phyloP scores from a whole-genome alignment of 495 filamentous ascomycete species.

The Venustampulla echinocandica region DNA sequence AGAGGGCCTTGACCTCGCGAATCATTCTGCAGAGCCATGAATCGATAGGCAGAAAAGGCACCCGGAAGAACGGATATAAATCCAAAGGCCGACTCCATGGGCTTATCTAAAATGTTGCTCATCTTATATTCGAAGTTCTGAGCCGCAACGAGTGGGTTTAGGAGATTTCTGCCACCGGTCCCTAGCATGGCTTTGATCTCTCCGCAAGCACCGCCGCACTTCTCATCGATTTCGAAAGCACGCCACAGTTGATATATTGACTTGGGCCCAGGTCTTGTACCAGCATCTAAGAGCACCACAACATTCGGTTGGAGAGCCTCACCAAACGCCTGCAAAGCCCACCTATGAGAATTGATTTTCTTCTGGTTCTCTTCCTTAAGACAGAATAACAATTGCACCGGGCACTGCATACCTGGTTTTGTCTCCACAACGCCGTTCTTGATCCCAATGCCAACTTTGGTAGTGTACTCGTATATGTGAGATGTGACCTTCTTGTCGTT shows the following conservation, averaged over 20 bases:
- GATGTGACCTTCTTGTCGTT: slow-evolving; percentile 31
- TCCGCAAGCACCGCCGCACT: slow-evolving; percentile 33
- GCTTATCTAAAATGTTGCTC: slow-evolving; percentile 34
- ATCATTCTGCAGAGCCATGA: slow-evolving; percentile 25
- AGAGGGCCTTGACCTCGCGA: slow-evolving; percentile 28
- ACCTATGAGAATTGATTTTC: slow-evolving; percentile 37
- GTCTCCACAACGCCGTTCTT: slow-evolving; percentile 23
- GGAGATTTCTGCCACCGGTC: slow-evolving; percentile 28
- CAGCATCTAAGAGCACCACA: slow-evolving; percentile 31
- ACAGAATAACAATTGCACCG: slow-evolving; percentile 34
- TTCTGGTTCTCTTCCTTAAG: slow-evolving; percentile 35
- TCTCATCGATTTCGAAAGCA: slow-evolving; percentile 32
- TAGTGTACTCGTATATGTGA: slow-evolving; percentile 34
- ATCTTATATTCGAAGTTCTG: slow-evolving; percentile 39
- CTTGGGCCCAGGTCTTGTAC: slow-evolving; percentile 29
- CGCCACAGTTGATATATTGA: slow-evolving; percentile 32
- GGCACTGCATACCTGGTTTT: slow-evolving; percentile 16
- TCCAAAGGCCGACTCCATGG: slow-evolving; percentile 32
- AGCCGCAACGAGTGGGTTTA: slow-evolving; percentile 31
- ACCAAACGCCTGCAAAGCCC: slow-evolving; percentile 33
- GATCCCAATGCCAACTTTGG: slow-evolving; percentile 29
- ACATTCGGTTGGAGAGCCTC: slow-evolving; percentile 31
- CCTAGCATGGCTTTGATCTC: slow-evolving; percentile 35
- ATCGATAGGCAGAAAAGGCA: slow-evolving; percentile 34
- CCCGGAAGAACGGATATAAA: slow-evolving; percentile 35